phyloP scores from a whole-genome alignment of 1,284 basidiomycete species.

The Trametes hirsuta region DNA sequence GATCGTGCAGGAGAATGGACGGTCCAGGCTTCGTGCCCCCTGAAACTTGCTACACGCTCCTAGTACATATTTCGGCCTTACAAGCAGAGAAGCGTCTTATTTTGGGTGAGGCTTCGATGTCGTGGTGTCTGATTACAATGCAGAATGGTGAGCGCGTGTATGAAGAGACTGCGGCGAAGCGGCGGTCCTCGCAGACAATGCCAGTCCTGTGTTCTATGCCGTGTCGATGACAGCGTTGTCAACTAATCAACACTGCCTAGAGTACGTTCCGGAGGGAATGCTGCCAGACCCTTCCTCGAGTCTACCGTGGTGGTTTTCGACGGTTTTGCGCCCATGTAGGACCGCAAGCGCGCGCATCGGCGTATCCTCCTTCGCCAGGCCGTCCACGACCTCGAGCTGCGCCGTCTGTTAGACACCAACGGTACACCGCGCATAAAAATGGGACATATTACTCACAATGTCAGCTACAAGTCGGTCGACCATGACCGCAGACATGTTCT shows the following conservation, averaged over 20 bases:
- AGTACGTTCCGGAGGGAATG: conserved; percentile 60
- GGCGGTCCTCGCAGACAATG: too few species aligned
- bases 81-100: too few species aligned
- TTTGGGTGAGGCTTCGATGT: too few species aligned
- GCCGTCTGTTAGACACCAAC: neutral
- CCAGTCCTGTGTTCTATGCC: too few species aligned
- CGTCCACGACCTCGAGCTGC: conserved; percentile 65
- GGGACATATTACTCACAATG: conserved; percentile 46
- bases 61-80: neutral
- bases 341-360: conserved; percentile 53
- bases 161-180: too few species aligned
- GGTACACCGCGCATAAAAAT: neutral
- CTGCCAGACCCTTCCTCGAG: conserved; percentile 50
- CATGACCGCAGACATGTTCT: conserved; percentile 70
- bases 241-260: conserved; percentile 58
- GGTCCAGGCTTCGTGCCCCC: neutral
- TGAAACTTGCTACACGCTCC: neutral
- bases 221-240: too few species aligned
- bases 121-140: too few species aligned
- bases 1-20: too few species aligned
- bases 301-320: conserved; percentile 41
- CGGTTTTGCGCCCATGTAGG: conserved; percentile 39
- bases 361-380: conserved; percentile 47
- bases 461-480: conserved; percentile 66
- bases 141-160: too few species aligned